Evolutionary conservation across 2,329 filamentous ascomycete genomes (phyloP).

Genomic region (Parastagonospora avenae): DNA sequence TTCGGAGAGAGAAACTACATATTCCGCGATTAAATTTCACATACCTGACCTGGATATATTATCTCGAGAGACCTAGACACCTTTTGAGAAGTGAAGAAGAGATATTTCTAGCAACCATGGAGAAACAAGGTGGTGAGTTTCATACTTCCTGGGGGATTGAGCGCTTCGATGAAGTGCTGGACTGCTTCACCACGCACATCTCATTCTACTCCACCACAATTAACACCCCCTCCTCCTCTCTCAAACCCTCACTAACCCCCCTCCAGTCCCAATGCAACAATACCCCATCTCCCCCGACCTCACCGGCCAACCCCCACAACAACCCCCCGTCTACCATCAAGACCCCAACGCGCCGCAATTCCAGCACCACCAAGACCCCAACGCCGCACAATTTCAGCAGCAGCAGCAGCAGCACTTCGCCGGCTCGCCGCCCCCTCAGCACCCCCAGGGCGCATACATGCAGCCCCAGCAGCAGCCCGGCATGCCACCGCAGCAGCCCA

Average conservation of each 20-base stretch:
- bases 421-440: conserved; percentile 31
- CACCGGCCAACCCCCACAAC: conserved; percentile 21
- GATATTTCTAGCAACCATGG: conserved; percentile 41
- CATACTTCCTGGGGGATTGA: background rate
- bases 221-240: background rate
- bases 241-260: conserved; percentile 18
- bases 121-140: conserved; percentile 44
- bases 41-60: background rate
- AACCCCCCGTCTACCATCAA: conserved; percentile 41
- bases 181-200: background rate
- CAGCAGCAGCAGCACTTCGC: conserved; percentile 20
- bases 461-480: conserved; percentile 30
- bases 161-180: background rate
- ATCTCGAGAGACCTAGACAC: background rate
- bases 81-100: background rate
- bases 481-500: conserved; percentile 42
- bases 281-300: conserved; percentile 41
- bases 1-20: background rate
- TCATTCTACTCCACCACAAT: no score
- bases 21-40: background rate
- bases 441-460: conserved; percentile 26
- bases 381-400: conserved; percentile 23
- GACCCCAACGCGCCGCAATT: conserved; percentile 36
- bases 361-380: conserved; percentile 16
- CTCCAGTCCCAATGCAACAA: conserved; percentile 45